Conservation (phyloP, 441 rosid species). For the Melastoma candidum region DNA sequence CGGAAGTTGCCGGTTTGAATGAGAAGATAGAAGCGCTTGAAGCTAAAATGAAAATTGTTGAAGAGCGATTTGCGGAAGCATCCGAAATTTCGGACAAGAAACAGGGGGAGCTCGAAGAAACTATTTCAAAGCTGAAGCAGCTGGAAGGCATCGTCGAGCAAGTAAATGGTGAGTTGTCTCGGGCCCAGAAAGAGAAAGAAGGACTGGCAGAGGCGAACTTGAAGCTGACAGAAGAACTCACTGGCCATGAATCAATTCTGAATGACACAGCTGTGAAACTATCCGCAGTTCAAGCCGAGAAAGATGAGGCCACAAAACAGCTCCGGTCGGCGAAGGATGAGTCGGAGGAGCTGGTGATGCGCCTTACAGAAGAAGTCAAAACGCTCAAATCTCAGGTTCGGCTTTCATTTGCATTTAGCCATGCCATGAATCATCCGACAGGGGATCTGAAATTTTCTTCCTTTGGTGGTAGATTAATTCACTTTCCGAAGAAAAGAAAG, state of each 20-base stretch:
- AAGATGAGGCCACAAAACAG: conserved; percentile 50
- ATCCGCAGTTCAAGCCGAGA: conserved; percentile 39
- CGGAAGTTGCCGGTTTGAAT: conserved; percentile 42
- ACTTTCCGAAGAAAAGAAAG: conserved; percentile 61
- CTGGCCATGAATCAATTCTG: conserved; percentile 48
- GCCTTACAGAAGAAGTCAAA: conserved; percentile 56
- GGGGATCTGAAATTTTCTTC: background rate
- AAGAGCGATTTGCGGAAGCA: conserved; percentile 49
- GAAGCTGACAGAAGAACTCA: conserved; percentile 65
- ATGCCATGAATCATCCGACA: conserved; percentile 13
- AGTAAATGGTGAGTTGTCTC: conserved; percentile 41
- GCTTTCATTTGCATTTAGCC: background rate
- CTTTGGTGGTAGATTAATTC: conserved; percentile 50
- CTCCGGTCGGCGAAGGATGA: conserved; percentile 21
- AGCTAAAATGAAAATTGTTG: conserved; percentile 37
- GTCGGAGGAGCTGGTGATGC: conserved; percentile 33
- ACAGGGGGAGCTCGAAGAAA: conserved; percentile 57
- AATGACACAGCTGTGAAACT: conserved; percentile 47
- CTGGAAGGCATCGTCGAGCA: conserved; percentile 57
- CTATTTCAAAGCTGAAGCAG: conserved; percentile 41
- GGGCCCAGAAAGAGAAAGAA: conserved; percentile 58
- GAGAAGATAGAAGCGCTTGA: conserved; percentile 52
- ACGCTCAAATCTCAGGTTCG: conserved; percentile 73
- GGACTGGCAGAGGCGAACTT: conserved; percentile 73
- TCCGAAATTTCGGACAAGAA: conserved; percentile 41